Conservation (phyloP, 1,139 yeast species). For the Saccharomyces hybrid region DNA sequence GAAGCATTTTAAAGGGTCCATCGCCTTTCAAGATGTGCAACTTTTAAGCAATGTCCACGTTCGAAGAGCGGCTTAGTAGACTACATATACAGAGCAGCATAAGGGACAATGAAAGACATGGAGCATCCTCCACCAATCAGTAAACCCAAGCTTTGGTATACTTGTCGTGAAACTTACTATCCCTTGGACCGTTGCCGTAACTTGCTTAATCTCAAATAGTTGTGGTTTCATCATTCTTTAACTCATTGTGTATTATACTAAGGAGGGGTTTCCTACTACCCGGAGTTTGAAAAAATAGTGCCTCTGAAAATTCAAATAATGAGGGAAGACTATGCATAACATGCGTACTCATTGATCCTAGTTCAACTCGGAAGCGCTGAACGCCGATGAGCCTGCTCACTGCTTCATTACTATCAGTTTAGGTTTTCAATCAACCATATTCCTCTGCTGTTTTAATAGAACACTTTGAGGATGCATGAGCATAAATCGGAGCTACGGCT, state of each 20-base stretch:
- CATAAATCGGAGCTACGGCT: slow-evolving; percentile 36
- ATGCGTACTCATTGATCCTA: neutral
- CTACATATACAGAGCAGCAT: too few relatives aligned
- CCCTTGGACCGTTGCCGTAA: neutral
- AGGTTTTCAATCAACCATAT: neutral
- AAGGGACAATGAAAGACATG: too few relatives aligned
- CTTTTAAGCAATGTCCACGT: too few relatives aligned
- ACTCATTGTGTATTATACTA: neutral
- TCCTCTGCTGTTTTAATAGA: neutral
- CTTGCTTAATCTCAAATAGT: neutral
- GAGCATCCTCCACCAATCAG: too few relatives aligned
- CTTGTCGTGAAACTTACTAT: too few relatives aligned
- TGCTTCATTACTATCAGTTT: neutral
- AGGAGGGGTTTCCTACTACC: neutral
- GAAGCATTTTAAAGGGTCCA: too few relatives aligned
- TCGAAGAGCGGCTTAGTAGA: too few relatives aligned
- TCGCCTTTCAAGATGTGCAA: too few relatives aligned
- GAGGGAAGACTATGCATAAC: neutral
- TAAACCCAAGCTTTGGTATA: too few relatives aligned
- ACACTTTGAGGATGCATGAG: neutral
- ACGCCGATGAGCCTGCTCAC: neutral
- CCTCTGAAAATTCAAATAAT: neutral
- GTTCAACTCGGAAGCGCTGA: neutral
- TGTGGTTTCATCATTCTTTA: neutral
- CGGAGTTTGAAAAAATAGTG: neutral